These are phyloP conservation scores for Podila minutissima DNA, from an alignment of 192 early-diverging fungal species.

Conservation along the genomic window DNA sequence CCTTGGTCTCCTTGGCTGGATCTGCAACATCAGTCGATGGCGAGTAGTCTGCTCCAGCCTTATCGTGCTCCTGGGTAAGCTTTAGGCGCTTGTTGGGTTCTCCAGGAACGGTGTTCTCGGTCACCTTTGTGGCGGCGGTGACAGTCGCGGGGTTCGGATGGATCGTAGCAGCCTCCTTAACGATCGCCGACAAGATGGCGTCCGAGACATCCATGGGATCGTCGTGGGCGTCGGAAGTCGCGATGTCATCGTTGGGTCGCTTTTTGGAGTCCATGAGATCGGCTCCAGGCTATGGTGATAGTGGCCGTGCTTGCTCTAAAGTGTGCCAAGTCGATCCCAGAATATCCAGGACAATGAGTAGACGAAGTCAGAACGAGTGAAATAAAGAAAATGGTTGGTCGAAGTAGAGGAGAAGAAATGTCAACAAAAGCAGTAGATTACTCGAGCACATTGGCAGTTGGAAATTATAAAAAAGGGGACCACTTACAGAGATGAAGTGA, in stretches of 20 bases:
- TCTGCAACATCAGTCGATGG: slow-evolving; percentile 23
- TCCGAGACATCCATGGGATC: neutral
- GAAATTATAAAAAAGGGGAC: too few species aligned
- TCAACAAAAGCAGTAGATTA: too few species aligned
- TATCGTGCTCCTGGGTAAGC: slow-evolving; percentile 17
- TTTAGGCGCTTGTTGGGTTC: slow-evolving; percentile 38
- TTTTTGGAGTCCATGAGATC: slow-evolving; percentile 47
- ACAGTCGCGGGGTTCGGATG: neutral
- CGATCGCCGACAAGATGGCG: neutral
- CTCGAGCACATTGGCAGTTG: too few species aligned
- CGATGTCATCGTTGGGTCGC: slow-evolving; percentile 30
- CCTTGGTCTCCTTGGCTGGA: slow-evolving; percentile 31
- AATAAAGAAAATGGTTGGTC: too few species aligned
- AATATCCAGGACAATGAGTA: neutral
- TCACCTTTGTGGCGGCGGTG: neutral
- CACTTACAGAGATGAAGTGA: too few species aligned
- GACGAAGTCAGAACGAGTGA: too few species aligned
- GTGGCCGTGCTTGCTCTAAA: too few species aligned
- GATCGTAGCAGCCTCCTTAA: neutral
- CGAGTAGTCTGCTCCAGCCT: slow-evolving; percentile 16
- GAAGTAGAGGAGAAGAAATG: too few species aligned
- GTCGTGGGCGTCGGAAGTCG: too few species aligned
- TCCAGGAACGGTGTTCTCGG: neutral
- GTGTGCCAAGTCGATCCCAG: neutral
- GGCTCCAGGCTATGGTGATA: neutral